phyloP scores from a whole-genome alignment of 805 yeast genomes.

The Cyberlindnera xishuangbannaensis region DNA sequence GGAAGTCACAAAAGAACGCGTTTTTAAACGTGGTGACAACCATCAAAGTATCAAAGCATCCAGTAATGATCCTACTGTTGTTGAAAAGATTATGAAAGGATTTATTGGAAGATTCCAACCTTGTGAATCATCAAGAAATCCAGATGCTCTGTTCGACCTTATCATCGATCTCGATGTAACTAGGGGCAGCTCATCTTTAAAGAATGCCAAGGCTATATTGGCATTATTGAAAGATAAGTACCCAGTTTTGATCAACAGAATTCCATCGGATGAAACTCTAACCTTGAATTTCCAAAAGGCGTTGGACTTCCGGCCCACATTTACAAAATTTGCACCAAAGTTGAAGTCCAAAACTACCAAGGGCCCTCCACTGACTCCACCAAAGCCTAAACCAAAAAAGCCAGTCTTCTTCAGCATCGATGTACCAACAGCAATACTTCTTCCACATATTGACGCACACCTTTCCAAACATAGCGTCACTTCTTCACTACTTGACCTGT shows the following conservation, averaged over 20 bases:
- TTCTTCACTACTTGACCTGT: too few relatives aligned
- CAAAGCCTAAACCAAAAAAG: conserved; percentile 12
- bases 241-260: conserved; percentile 36
- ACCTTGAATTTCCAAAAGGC: conserved; percentile 47
- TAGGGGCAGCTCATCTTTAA: conserved; percentile 40
- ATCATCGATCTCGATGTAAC: conserved; percentile 52
- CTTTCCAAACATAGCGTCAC: too few relatives aligned
- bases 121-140: conserved; percentile 37
- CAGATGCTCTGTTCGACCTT: conserved; percentile 64
- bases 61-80: conserved; percentile 40
- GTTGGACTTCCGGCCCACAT: conserved; percentile 46
- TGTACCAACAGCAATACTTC: conserved; percentile 22
- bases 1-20: conserved; percentile 52
- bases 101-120: conserved; percentile 68
- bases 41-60: conserved; percentile 73
- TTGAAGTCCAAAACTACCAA: conserved; percentile 7
- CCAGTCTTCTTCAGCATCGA: conserved; percentile 44
- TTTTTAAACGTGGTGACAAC: conserved; percentile 70
- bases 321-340: conserved; percentile 31
- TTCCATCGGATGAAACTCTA: conserved; percentile 39
- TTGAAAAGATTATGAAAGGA: conserved; percentile 63
- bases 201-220: conserved; percentile 43
- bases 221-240: conserved; percentile 33
- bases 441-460: too few relatives aligned
- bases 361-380: too few relatives aligned